Percentiles rank a stretch among this genome's conserved stretches.
Evolutionary conservation across 2,329 filamentous ascomycete genomes (phyloP).

Genomic region (Diaporthe vaccinii): DNA sequence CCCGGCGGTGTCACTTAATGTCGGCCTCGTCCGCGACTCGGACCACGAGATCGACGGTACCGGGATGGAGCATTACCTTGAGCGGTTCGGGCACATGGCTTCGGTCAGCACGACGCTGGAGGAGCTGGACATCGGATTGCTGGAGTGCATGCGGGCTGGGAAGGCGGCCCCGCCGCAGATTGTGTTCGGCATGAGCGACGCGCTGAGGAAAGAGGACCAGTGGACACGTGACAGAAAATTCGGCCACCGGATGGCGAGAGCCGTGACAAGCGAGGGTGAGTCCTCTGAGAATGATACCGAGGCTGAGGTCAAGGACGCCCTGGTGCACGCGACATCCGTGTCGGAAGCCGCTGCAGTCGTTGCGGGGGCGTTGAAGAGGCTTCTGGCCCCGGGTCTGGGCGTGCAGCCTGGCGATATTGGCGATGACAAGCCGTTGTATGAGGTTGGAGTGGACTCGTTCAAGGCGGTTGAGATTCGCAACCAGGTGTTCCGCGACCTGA

Average conservation of each 20-base stretch:
- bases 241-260: not conserved
- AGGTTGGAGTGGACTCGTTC: conserved; percentile 33
- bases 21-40: conserved; percentile 9
- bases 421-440: not conserved
- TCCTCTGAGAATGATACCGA: not conserved
- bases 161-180: not conserved
- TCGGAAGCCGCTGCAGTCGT: not conserved
- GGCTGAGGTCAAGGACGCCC: not conserved
- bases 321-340: not conserved
- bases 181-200: not conserved
- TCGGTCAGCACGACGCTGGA: not conserved
- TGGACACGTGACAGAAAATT: not conserved
- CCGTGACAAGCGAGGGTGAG: not conserved
- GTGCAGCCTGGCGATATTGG: not conserved
- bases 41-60: conserved; percentile 15
- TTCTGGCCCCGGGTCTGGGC: not conserved
- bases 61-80: not conserved
- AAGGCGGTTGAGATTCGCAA: conserved; percentile 39
- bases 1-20: not conserved
- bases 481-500: conserved; percentile 16
- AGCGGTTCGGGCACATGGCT: not conserved
- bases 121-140: conserved; percentile 6
- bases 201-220: not conserved
- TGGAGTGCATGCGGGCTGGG: conserved; percentile 3
- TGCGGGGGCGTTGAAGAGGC: not conserved